Evolutionary conservation across 495 filamentous ascomycete species (phyloP).

Genomic region (Astrocystis sublimbata): DNA sequence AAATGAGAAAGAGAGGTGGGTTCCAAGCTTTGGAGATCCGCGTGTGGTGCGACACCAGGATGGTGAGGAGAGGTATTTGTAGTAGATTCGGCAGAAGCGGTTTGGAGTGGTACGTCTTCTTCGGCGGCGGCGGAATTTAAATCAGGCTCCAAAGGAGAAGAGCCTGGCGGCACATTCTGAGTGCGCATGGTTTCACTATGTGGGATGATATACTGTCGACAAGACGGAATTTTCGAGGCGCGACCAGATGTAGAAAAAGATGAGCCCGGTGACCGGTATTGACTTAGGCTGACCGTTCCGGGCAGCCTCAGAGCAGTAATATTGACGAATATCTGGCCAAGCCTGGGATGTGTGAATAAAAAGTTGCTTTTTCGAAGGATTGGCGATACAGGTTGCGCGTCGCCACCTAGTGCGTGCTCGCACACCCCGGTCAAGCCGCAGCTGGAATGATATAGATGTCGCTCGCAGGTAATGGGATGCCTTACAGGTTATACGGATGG

Average conservation of each 20-base stretch:
- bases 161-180: slow-evolving; percentile 26
- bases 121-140: slow-evolving; percentile 31
- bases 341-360: slow-evolving; percentile 5
- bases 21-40: slow-evolving; percentile 1
- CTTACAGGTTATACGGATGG: neutral
- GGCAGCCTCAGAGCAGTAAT: slow-evolving; percentile 4
- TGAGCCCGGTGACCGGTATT: neutral
- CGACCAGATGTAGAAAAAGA: neutral
- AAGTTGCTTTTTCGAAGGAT: slow-evolving; percentile 12
- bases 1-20: neutral
- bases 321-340: slow-evolving; percentile 11
- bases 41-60: neutral
- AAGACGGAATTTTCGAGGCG: neutral
- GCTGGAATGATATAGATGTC: neutral
- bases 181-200: slow-evolving; percentile 24
- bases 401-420: slow-evolving; percentile 5
- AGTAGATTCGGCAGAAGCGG: slow-evolving; percentile 23
- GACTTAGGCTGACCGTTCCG: neutral
- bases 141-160: slow-evolving; percentile 28
- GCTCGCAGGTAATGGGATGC: neutral
- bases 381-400: slow-evolving; percentile 2
- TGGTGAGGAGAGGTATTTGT: neutral
- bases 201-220: neutral
- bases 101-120: slow-evolving; percentile 25
- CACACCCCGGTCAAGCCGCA: neutral